These are phyloP conservation scores for Aspergillus cavernicola DNA, from an alignment of 495 filamentous ascomycete species.

Conservation along the genomic window DNA sequence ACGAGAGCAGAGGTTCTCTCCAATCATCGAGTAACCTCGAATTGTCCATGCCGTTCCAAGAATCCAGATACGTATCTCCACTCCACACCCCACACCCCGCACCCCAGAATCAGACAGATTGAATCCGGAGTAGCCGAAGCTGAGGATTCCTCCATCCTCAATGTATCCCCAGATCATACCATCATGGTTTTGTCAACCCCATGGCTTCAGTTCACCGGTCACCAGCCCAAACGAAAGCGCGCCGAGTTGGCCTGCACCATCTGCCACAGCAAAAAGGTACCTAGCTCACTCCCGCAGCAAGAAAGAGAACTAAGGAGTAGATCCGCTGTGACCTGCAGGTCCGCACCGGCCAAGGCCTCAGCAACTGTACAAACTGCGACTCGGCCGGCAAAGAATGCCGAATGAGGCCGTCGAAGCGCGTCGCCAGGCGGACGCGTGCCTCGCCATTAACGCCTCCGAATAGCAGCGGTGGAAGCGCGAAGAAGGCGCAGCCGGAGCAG, in stretches of 20 bases:
- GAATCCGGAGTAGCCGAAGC: background rate
- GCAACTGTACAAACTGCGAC: conserved; percentile 29
- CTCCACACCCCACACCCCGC: background rate
- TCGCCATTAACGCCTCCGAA: background rate
- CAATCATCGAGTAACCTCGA: too few relatives aligned
- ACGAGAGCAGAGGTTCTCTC: background rate
- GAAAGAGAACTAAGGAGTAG: conserved; percentile 2
- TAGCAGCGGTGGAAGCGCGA: background rate
- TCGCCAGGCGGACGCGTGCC: background rate
- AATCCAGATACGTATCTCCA: background rate
- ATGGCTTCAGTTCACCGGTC: conserved; percentile 17
- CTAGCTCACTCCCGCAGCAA: background rate
- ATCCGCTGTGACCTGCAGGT: conserved; percentile 34
- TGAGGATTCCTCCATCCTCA: background rate
- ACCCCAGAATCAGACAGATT: background rate
- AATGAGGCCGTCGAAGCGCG: conserved; percentile 13
- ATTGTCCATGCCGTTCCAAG: too few relatives aligned
- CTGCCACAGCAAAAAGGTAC: conserved; percentile 36
- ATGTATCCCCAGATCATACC: background rate
- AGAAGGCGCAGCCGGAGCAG: background rate
- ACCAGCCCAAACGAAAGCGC: conserved; percentile 27
- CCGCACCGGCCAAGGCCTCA: conserved; percentile 20
- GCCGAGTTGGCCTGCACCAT: conserved; percentile 31
- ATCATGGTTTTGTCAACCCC: conserved; percentile 2
- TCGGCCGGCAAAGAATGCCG: conserved; percentile 24